A percentile compares a stretch with the other conserved stretches of the same genome.
phyloP scores from a whole-genome alignment of 495 filamentous ascomycete genomes.

The Rusavskia elegans region DNA sequence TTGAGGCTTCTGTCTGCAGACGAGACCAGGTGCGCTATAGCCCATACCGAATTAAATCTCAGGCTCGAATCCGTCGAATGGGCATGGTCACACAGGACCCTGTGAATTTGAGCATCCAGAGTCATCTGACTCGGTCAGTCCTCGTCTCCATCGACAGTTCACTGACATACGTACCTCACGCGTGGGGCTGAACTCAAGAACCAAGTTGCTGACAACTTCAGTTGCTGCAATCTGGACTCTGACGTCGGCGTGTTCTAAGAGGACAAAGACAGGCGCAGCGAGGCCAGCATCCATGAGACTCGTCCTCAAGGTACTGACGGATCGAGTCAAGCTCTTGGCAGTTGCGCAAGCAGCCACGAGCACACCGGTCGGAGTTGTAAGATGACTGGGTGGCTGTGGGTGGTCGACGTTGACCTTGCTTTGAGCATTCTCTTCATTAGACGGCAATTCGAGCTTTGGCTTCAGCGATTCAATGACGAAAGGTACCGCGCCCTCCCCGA shows the following conservation, averaged over 20 bases:
- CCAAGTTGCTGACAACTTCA: slow-evolving; percentile 64
- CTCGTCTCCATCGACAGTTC: neutral
- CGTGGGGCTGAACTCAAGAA: slow-evolving; percentile 82
- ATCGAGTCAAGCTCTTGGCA: slow-evolving; percentile 61
- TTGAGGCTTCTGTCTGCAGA: slow-evolving; percentile 52
- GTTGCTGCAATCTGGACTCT: slow-evolving; percentile 79
- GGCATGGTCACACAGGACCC: slow-evolving; percentile 68
- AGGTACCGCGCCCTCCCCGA: slow-evolving; percentile 61
- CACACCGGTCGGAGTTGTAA: slow-evolving; percentile 41
- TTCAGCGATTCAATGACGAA: slow-evolving; percentile 75
- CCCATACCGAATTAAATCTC: slow-evolving; percentile 75
- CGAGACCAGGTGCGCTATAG: slow-evolving; percentile 72
- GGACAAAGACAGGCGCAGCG: slow-evolving; percentile 57
- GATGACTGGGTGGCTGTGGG: neutral
- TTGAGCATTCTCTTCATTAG: slow-evolving; percentile 14
- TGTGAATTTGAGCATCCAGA: slow-evolving; percentile 57
- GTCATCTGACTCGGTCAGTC: slow-evolving; percentile 39
- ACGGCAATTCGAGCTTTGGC: slow-evolving; percentile 23
- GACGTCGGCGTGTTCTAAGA: slow-evolving; percentile 59
- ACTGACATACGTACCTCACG: slow-evolving; percentile 42
- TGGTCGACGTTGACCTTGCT: slow-evolving; percentile 18
- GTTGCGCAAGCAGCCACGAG: slow-evolving; percentile 75
- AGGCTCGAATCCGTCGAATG: slow-evolving; percentile 57
- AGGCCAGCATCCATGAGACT: slow-evolving; percentile 74
- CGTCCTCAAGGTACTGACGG: slow-evolving; percentile 68